phyloP scores from a whole-genome alignment of 495 filamentous ascomycete genomes.

The Talaromyces liani region DNA sequence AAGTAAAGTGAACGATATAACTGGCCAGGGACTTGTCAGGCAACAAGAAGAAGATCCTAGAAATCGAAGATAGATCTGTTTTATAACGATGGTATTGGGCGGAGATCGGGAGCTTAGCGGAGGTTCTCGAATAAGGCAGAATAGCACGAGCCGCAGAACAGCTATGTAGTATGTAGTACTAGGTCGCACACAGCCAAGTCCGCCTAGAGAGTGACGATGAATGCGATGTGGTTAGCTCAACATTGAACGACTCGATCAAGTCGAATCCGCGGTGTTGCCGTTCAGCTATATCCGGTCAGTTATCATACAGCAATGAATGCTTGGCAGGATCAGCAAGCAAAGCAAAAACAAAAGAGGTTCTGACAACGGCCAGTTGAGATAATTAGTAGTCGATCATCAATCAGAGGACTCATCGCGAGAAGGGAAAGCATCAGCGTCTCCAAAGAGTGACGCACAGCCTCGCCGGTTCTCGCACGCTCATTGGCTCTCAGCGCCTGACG shows the following conservation, averaged over 20 bases:
- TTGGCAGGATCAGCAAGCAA: background rate
- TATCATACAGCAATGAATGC: background rate
- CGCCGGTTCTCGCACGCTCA: background rate
- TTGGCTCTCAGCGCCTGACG: background rate
- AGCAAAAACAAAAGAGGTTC: background rate
- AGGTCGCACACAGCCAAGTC: background rate
- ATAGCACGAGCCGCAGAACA: background rate
- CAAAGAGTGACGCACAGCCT: conserved; percentile 5
- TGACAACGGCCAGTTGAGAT: background rate
- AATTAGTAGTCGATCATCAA: background rate
- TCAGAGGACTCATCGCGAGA: background rate
- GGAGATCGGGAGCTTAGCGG: background rate
- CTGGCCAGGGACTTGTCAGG: background rate
- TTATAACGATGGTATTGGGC: background rate
- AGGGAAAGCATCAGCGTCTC: background rate
- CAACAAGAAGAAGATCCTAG: background rate
- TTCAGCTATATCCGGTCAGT: background rate
- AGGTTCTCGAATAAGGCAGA: background rate
- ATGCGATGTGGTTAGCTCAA: background rate
- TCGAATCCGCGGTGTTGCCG: background rate
- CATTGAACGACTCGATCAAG: background rate
- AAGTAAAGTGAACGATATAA: background rate
- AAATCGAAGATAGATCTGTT: background rate
- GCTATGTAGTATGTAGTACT: background rate
- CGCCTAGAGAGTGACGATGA: background rate